phyloP scores from a whole-genome alignment of 805 yeast genomes.

The Pichia cabralensis region DNA sequence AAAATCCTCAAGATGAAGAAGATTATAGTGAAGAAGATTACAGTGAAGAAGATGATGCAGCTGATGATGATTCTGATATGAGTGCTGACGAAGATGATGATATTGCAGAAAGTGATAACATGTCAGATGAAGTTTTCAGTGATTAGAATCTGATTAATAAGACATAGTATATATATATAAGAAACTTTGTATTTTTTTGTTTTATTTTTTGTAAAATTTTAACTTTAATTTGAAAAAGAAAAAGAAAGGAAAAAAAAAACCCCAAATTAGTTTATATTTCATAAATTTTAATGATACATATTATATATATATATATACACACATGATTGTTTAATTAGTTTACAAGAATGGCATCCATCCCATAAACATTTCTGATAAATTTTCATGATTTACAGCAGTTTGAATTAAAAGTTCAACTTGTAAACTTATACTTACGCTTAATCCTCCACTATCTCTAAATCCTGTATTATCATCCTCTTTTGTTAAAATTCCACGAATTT shows the following conservation, averaged over 20 bases:
- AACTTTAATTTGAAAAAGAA: neutral
- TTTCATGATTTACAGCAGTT: slow-evolving; percentile 64
- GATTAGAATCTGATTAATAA: slow-evolving; percentile 13
- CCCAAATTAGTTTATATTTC: no score
- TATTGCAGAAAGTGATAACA: slow-evolving; percentile 22
- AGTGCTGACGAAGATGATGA: slow-evolving; percentile 22
- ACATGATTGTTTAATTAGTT: no score
- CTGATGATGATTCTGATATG: slow-evolving; percentile 17
- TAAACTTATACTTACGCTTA: slow-evolving; percentile 84
- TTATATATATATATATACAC: no score
- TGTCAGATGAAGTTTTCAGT: slow-evolving; percentile 24
- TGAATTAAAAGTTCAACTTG: slow-evolving; percentile 86
- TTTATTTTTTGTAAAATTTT: neutral
- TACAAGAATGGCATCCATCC: slow-evolving; percentile 82
- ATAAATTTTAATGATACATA: no score
- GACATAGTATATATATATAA: no score
- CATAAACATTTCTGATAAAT: slow-evolving; percentile 76
- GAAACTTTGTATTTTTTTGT: neutral
- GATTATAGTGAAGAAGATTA: slow-evolving; percentile 26
- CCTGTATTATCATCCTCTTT: slow-evolving; percentile 40
- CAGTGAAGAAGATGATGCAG: slow-evolving; percentile 19
- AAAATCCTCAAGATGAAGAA: slow-evolving; percentile 47
- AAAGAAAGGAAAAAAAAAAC: no score
- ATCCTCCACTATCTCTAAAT: slow-evolving; percentile 36
- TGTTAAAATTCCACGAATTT: slow-evolving; percentile 74